A percentile compares a stretch with the other conserved stretches of the same genome.
Conservation (phyloP, 495 filamentous ascomycete genomes). For the Xylaria longipes region DNA sequence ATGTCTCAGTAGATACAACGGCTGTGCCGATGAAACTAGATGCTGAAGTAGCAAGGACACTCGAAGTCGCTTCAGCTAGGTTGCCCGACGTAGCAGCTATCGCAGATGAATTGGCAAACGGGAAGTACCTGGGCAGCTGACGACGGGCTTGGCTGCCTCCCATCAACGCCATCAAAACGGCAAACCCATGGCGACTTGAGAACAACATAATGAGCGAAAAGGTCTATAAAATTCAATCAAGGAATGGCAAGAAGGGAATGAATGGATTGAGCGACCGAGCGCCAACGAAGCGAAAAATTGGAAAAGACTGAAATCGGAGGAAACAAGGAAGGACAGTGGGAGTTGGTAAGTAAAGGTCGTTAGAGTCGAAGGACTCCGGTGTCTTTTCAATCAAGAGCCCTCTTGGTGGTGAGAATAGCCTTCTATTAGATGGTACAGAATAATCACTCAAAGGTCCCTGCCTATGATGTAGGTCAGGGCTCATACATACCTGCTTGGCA, state of each 20-base stretch:
- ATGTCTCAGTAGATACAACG: background rate
- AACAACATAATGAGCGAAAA: constrained; percentile 17
- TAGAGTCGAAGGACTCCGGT: background rate
- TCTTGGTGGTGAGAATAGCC: background rate
- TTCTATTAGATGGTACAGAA: background rate
- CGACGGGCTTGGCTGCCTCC: constrained; percentile 8
- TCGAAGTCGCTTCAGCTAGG: background rate
- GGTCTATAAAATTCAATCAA: background rate
- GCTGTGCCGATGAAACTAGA: background rate
- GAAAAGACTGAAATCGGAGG: background rate
- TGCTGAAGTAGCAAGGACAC: background rate
- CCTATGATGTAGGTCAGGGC: background rate
- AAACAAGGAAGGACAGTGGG: background rate
- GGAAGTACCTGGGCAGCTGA: background rate
- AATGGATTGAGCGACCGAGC: constrained; percentile 21
- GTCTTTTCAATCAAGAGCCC: background rate
- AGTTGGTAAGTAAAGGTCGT: background rate
- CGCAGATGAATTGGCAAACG: constrained; percentile 12
- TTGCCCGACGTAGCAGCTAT: background rate
- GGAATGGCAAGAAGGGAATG: constrained; percentile 16
- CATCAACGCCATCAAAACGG: background rate
- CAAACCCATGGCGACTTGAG: background rate
- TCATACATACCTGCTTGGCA: background rate
- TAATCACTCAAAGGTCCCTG: background rate
- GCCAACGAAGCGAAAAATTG: constrained; percentile 1